Evolutionary conservation across 116 monocot species (phyloP), one percentile per base, ranked within the genome.

Genomic region (Trichopus zeylanicus): DNA sequence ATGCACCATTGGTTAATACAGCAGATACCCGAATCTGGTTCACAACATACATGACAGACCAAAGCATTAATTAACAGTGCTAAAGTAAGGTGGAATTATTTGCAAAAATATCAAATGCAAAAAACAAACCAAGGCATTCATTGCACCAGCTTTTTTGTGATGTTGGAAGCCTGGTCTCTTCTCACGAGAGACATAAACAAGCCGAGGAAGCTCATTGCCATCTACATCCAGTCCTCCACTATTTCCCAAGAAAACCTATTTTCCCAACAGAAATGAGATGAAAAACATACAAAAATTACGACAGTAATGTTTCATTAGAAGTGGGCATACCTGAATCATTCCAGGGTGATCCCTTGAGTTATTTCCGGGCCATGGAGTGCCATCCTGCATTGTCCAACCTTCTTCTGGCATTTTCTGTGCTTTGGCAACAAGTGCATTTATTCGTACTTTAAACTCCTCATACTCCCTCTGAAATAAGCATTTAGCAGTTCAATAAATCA

Each of bases 311-410:
- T 42, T n/a, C 13, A 42, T 42, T n/a, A 42, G 42, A 42, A 42
- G 42, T 15, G n/a, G 0, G 4, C 16, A 35, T 35, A 74, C 74
- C 74, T 74, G 74, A 46, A 74, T 74, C 67, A 74, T 74, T 16
- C 62, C 74, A 35, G 74, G 74, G 32, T 74, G 74, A 30, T 74
- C 74, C 30, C 74, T 61, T 42, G 73, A 46, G 55, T 73, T 73
- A 16, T 73, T 73, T 67, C 73, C 73, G 34, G 73, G 73, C 73
- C 73, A 73, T 21, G 67, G 54, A 67, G 73, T 73, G 55, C 73
- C 65, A 52, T 72, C 72, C 28, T 72, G 64, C 72, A 72, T 72
- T 26, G 72, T 65, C 72, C 72, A 72, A 29, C 65, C 72, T 59
- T 66, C 73, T 48, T 74, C 67, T 19, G 74, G 73, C 20, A 28